These are phyloP conservation scores for Brassica carinata DNA, from an alignment of 345 rosid species.

Conservation along the genomic window DNA sequence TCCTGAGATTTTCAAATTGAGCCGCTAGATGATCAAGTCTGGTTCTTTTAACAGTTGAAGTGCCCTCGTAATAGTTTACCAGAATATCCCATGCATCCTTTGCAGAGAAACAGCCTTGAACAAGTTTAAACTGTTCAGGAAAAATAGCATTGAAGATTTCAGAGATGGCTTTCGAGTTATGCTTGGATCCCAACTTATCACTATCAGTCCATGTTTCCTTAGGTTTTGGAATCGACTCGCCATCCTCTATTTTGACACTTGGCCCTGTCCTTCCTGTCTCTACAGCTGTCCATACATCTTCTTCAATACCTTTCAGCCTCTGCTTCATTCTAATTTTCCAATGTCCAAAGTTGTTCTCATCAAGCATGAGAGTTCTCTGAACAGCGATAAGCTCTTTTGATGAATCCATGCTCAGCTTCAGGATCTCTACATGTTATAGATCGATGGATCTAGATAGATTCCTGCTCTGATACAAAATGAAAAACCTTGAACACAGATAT, in stretches of 20 bases:
- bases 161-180: not conserved
- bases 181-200: not conserved
- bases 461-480: too few species aligned
- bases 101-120: not conserved
- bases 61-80: not conserved
- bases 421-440: not conserved
- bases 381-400: not conserved
- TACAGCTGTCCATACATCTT: not conserved
- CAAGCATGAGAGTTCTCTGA: not conserved
- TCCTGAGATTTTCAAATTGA: not conserved
- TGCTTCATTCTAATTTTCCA: not conserved
- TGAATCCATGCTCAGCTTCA: not conserved
- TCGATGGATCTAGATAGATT: not conserved
- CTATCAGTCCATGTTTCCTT: not conserved
- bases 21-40: not conserved
- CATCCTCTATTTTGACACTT: not conserved
- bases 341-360: not conserved
- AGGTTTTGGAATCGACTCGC: not conserved
- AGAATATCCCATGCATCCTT: not conserved
- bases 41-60: not conserved
- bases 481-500: too few species aligned
- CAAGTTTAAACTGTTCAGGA: not conserved
- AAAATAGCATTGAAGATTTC: not conserved
- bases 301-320: not conserved
- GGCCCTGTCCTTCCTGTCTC: not conserved